Base-by-base conservation (phyloP, 352 stramenopile species). In the Phytophthora syringae region DNA sequence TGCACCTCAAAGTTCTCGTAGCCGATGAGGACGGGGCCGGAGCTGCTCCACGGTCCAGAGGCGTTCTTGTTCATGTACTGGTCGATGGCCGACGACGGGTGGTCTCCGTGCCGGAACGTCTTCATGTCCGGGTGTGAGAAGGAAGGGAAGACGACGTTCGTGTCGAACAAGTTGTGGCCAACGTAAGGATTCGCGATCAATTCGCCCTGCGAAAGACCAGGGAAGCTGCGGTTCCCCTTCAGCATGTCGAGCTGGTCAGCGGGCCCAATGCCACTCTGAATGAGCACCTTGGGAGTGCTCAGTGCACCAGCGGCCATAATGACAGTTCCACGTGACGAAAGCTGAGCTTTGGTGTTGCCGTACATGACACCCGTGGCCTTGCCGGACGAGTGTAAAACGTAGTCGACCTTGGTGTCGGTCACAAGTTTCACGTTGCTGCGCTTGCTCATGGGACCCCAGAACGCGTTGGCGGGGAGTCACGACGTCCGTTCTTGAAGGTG, bases 281-380 rank as follows among this genome's bases (percentile, higher is more conserved):
- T 85, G 3, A 97, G 76, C 18, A 97, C 72, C 64, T 96, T 92
- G 15, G 91, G 89, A 9, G 88, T 92, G 47, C 77, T 65, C 18
- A 93, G 49, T 0, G 86, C 79, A 12, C 88, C 88, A 1, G 82
- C 80, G 44, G 68, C 77, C 67, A 97, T 79, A 47, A 97, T 79
- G 34, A 97, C 77, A 27, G 86, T 80, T 15, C 77, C 82, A 9
- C 79, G 76, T 1, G 51, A 39, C 2, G 70, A 77, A 7, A 90
- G 65, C 15, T 64, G n/a, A 15, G 78, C 82, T 22, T 73, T 63
- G 11, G 45, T 60, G 37, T 67, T 67, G 39, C 40, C 50, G 66
- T 90, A 86, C 16, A 85, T 67, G 20, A 91, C 78, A 24, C 63
- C 70, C 3, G 68, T 77, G 12, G 80, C 80, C 24, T 70, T 70